Conservation (phyloP, 2,329 filamentous ascomycete genomes). For the Graphilbum fragrans region DNA sequence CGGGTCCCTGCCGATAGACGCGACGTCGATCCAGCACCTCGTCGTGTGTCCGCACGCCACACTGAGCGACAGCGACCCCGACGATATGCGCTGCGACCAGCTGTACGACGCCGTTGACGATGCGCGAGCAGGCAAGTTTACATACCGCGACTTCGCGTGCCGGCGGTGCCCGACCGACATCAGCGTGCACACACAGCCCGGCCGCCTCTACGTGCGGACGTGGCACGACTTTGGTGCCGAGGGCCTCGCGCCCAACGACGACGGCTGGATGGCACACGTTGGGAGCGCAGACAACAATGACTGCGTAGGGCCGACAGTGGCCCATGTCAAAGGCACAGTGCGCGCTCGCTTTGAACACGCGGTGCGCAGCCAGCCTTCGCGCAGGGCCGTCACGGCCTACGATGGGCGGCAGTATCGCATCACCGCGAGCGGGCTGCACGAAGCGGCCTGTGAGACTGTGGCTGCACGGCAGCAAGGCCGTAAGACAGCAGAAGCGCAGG, state of each 20-base stretch:
- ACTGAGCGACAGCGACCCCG: neutral
- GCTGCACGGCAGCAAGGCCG: no score
- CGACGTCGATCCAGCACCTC: neutral
- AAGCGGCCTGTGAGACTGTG: no score
- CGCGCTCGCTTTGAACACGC: constrained; percentile 1
- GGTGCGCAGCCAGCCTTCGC: neutral
- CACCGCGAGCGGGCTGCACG: no score
- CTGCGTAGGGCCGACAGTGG: neutral
- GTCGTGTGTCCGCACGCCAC: constrained; percentile 1
- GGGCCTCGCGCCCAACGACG: neutral
- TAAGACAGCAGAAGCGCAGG: no score
- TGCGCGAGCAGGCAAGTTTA: neutral
- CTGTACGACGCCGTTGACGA: constrained; percentile 1
- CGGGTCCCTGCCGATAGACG: neutral
- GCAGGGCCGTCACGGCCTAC: no score
- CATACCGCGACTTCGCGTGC: constrained; percentile 1
- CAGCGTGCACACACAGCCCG: neutral
- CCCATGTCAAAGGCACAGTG: neutral
- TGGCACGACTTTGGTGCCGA: constrained; percentile 3
- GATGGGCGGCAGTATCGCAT: no score
- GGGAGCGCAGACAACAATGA: constrained; percentile 1
- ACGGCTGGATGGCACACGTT: neutral
- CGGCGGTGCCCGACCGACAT: constrained; percentile 2
- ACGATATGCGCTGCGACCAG: neutral
- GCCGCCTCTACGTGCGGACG: neutral